Evolutionary conservation across 257 asterid genomes (phyloP).

Genomic region (Orobanche coerulescens): DNA sequence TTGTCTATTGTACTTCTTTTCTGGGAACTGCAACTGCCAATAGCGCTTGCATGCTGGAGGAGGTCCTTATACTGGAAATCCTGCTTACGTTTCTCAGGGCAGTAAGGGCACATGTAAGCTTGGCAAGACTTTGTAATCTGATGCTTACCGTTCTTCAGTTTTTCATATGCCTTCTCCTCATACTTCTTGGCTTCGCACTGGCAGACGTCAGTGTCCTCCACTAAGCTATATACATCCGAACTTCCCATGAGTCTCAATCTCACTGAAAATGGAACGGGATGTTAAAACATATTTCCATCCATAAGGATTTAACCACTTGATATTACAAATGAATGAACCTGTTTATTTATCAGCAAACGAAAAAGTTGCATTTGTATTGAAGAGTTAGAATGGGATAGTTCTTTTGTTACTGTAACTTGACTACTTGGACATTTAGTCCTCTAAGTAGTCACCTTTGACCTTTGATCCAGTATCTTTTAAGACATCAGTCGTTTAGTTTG

Average conservation of each 20-base stretch:
- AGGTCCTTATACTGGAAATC: constrained; percentile 20
- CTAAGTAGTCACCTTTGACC: no score
- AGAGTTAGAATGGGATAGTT: no score
- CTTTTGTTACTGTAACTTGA: no score
- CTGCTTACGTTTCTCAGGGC: constrained; percentile 9
- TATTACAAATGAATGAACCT: no score
- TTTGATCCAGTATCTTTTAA: no score
- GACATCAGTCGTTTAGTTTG: no score
- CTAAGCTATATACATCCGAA: constrained; percentile 25
- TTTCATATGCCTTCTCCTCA: constrained; percentile 20
- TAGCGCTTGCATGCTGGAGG: constrained; percentile 21
- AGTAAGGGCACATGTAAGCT: constrained; percentile 24
- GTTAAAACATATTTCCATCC: no score
- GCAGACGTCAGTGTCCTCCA: constrained; percentile 20
- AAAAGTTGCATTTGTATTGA: no score
- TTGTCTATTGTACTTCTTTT: constrained; percentile 14
- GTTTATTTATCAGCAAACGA: no score
- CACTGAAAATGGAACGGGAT: constrained; percentile 12
- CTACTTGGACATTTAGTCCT: no score
- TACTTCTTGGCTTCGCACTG: constrained; percentile 26
- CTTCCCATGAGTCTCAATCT: constrained; percentile 23
- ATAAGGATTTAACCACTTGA: no score
- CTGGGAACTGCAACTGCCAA: not conserved
- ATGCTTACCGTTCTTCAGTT: constrained; percentile 25
- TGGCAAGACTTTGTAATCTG: constrained; percentile 17